These are phyloP conservation scores for Colletotrichum sp. DNA, from an alignment of 2,329 filamentous ascomycete genomes.

Conservation along the genomic window DNA sequence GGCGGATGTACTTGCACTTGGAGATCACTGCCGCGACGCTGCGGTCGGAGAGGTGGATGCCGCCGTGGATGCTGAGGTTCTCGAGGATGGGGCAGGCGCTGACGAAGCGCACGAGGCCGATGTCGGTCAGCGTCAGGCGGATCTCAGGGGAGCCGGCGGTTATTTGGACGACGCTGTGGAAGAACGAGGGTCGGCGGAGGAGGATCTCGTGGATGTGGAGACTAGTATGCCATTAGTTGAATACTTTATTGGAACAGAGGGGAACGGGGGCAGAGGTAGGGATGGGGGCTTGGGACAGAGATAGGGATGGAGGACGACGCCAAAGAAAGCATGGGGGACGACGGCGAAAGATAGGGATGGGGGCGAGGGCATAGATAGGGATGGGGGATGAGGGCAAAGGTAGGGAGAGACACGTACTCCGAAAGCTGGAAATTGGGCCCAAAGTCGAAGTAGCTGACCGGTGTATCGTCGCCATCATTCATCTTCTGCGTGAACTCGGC, in stretches of 20 bases:
- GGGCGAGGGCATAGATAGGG: neutral
- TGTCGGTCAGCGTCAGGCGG: neutral
- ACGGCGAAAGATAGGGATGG: too few relatives aligned
- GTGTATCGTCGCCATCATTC: neutral
- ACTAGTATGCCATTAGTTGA: neutral
- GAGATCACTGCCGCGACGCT: neutral
- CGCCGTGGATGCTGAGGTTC: neutral
- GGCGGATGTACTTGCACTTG: neutral
- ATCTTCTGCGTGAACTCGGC: neutral
- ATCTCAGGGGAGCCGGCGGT: neutral
- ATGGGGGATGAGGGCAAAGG: neutral
- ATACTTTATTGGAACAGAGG: neutral
- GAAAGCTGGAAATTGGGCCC: neutral
- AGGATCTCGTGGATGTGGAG: neutral
- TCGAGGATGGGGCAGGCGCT: neutral
- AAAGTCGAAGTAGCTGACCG: neutral
- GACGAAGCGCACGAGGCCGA: neutral
- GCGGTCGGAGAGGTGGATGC: neutral
- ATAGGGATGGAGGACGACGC: neutral
- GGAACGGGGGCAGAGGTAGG: too few relatives aligned
- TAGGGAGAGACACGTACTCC: neutral
- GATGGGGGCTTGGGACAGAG: neutral
- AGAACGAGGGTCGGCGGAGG: neutral
- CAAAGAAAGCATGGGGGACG: neutral
- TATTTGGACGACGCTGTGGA: neutral